Base-by-base conservation (phyloP, 208 protist genomes). In the Leishmania aethiopica region DNA sequence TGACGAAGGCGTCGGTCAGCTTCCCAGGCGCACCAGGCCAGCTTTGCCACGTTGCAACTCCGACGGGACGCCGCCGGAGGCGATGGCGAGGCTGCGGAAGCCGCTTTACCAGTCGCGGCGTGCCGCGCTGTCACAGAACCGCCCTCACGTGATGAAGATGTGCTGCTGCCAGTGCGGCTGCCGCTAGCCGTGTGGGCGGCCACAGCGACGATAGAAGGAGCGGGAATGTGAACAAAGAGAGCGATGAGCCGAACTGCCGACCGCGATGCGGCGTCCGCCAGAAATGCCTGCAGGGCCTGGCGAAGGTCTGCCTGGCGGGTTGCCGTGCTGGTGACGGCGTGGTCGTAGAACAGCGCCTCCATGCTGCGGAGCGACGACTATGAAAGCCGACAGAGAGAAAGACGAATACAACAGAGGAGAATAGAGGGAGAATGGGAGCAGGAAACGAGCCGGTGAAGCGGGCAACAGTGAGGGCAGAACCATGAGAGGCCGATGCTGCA, bases 341-440 rank as follows among this genome's bases (percentile, higher is more conserved):
- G 86, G 35, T 86, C 77, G 75, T 90, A 90, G n/a, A 87, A 57
- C 17, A 90, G 75, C 1, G 77, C 69, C 72, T 87, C 84, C 84
- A 87, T 87, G 53, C 25, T 22, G 19, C 37, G 32, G 37, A 73
- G 25, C 45, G 59, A 45, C 3, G 45, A 51, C 28, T 59, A 35
- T 40, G 32, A 55, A 80, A 51, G 45, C 15, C 45, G 10, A 22
- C 17, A 76, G 45, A 72, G 42, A 71, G 49, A 62, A 19, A 70
- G 35, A 45, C 28, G 5, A 70, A 70, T 70, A 32, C 11, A 42
- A 42, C 35, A 5, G 28, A 42, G 22, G 25, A 7, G 40, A 32
- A 5, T 15, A 25, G 67, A 47, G 66, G 35, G 28, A 15, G 28
- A 64, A 15, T 7, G 28, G 25, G 32, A 35, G 42, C 40, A 74